Base-by-base conservation (phyloP, 2,329 filamentous ascomycete species). In the Pseudocercospora crystallina region DNA sequence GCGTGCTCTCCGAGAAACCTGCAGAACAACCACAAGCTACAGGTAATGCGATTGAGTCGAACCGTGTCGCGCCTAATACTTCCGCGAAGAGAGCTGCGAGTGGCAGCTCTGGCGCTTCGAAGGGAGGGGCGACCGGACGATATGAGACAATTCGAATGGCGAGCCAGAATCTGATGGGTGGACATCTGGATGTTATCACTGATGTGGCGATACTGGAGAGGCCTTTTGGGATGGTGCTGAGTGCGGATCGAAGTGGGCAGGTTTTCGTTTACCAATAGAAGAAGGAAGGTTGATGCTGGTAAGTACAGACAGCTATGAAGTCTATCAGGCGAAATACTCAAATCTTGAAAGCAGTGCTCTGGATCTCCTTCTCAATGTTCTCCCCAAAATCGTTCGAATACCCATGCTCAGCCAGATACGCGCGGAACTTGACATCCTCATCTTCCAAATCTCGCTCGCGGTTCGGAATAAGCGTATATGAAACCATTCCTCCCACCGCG, bases 171-270 rank as follows among this genome's bases (percentile, higher is more conserved):
- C 70, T 99, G 60, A 73, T 97, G 50, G 87, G 84, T 67, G 89
- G 86, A 51, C 94, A 99, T 72, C 71, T 96, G 63, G 94, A 99
- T 71, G 84, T 84, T 3, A 85, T 99, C 52, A 81, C 88, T 64
- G 92, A 97, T 72, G 84, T 96, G 60, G 87, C 87, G n/a, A 74
- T 97, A 65, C 71, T 99, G 60, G 90, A 96, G 74, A 79, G 82
- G 58, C 94, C 94, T 17, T 96, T 95, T 69, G 87, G 87, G 4
- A 96, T 97, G 89, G 87, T 91, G 31, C 79, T 97, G 43, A 95
- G 88, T 59, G 91, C 87, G 47, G 94, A 99, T 75, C 79, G 92
- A 61, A 88, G 86, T 34, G 94, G 94, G 0, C 85, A 92, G 68
- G 84, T 97, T 39, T 95, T 94, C 77, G 85, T 96, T 46, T 95